Conservation (phyloP, 2,329 filamentous ascomycete species). For the Penicillium palitans region DNA sequence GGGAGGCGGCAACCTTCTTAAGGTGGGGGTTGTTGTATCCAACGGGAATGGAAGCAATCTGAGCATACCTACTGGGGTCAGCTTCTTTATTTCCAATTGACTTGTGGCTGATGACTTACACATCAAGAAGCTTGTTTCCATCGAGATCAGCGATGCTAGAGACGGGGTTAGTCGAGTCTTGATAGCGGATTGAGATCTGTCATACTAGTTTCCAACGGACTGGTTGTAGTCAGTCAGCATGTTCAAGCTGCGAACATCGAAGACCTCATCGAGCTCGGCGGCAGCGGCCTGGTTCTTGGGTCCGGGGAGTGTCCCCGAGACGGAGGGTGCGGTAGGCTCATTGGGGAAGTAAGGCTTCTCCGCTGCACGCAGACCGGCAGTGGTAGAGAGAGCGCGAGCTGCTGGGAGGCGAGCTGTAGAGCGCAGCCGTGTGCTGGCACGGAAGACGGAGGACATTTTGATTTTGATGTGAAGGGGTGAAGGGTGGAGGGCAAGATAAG, state of each 20-base stretch:
- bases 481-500: neutral
- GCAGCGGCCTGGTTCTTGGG: slow-evolving; percentile 70
- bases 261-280: slow-evolving; percentile 72
- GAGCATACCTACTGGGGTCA: slow-evolving; percentile 59
- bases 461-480: slow-evolving; percentile 6
- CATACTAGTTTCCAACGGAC: slow-evolving; percentile 75
- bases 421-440: slow-evolving; percentile 38
- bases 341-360: slow-evolving; percentile 58
- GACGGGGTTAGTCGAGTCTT: slow-evolving; percentile 20
- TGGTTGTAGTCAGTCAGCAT: slow-evolving; percentile 75
- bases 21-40: slow-evolving; percentile 89
- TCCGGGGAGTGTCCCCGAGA: slow-evolving; percentile 68
- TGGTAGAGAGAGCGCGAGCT: slow-evolving; percentile 39
- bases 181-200: neutral
- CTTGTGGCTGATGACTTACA: slow-evolving; percentile 37
- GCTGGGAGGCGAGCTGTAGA: slow-evolving; percentile 36
- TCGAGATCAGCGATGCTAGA: slow-evolving; percentile 51
- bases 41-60: slow-evolving; percentile 89
- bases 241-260: slow-evolving; percentile 83
- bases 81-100: neutral
- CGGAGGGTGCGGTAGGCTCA: slow-evolving; percentile 57
- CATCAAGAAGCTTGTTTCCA: slow-evolving; percentile 54
- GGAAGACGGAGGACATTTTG: slow-evolving; percentile 41
- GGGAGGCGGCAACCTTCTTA: slow-evolving; percentile 66
- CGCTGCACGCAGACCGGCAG: slow-evolving; percentile 36